Base-by-base conservation (phyloP, 2,329 filamentous ascomycete genomes). In the Claviceps maximensis region DNA sequence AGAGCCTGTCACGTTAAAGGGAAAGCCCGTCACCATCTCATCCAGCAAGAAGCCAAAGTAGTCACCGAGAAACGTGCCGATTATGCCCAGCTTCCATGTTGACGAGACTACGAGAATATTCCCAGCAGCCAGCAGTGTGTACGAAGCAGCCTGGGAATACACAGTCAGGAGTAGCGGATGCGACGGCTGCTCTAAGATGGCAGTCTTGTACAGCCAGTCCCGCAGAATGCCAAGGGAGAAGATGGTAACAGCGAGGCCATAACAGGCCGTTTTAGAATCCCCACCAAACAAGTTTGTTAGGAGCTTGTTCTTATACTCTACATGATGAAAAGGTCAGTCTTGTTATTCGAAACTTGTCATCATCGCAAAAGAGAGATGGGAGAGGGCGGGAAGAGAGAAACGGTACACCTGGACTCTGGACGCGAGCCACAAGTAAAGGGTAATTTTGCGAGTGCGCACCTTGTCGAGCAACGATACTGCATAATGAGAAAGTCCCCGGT, bases 11-110 rank as follows among this genome's bases (percentile, higher is more conserved):
- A 97, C 78, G 69, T 87, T 97, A 78, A 98, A 98, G 2, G 93
- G 93, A 67, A 98, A 98, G 15, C 87, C 86, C 13, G 89, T 95
- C 51, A 98, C 90, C 63, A 91, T 91, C 60, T 85, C 74, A 66
- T 97, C 91, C 89, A 96, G 95, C 59, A 98, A 77, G 67, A 97
- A 96, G 61, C 93, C 93, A 67, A 97, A 98, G 76, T 98, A 98
- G 74, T 98, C 93, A 61, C 93, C 93, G 38, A 98, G 76, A 67
- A 96, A 98, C 40, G 93, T 98, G 57, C 93, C 93, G 0, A 89
- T 96, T 63, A 98, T 82, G 54, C 93, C 93, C 42, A 98, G 82
- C 36, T 84, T 86, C 82, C 83, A 96, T 71, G 95, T 97, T 56
- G 87, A 93, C 36, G 85, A 84, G 50, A 97, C 62, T 49, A 98